These are phyloP conservation scores for Wallacemonas sp. DNA, from an alignment of 208 protist genomes.

Conservation along the genomic window DNA sequence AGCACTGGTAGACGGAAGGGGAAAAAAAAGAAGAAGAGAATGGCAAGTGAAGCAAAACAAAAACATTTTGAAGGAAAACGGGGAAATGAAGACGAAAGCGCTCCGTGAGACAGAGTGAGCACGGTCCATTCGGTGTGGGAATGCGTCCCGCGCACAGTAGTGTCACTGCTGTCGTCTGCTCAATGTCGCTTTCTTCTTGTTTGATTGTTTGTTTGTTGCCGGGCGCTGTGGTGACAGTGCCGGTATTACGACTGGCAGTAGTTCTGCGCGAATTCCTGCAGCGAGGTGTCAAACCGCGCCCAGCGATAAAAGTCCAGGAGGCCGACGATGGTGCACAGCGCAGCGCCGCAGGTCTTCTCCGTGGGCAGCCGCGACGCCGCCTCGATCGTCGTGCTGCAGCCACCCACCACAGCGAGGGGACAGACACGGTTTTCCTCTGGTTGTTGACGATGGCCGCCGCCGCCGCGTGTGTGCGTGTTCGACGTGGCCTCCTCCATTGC, in stretches of 20 bases:
- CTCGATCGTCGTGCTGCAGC: neutral
- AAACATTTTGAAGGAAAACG: neutral
- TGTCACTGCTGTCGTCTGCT: neutral
- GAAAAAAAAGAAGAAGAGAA: conserved; percentile 13
- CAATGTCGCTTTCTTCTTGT: neutral
- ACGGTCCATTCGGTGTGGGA: too few relatives aligned
- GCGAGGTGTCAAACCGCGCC: conserved; percentile 72
- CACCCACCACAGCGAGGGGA: neutral
- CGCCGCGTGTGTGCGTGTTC: neutral
- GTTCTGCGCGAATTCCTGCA: conserved; percentile 50
- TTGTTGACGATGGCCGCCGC: neutral
- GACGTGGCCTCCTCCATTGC: conserved; percentile 25
- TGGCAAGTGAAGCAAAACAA: neutral
- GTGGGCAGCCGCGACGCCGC: neutral
- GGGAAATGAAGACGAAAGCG: neutral
- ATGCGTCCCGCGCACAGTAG: too few relatives aligned
- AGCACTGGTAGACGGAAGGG: neutral
- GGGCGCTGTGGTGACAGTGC: too few relatives aligned
- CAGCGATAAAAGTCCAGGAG: conserved; percentile 90
- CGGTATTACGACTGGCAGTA: conserved; percentile 49
- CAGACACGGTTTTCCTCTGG: neutral
- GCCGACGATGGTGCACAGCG: conserved; percentile 45
- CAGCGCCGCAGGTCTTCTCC: conserved; percentile 16
- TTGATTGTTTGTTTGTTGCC: conserved; percentile 10
- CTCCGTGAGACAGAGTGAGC: too few relatives aligned